Evolutionary conservation across 768 basidiomycete species (phyloP).

Genomic region (Tricholoma furcatifolium): DNA sequence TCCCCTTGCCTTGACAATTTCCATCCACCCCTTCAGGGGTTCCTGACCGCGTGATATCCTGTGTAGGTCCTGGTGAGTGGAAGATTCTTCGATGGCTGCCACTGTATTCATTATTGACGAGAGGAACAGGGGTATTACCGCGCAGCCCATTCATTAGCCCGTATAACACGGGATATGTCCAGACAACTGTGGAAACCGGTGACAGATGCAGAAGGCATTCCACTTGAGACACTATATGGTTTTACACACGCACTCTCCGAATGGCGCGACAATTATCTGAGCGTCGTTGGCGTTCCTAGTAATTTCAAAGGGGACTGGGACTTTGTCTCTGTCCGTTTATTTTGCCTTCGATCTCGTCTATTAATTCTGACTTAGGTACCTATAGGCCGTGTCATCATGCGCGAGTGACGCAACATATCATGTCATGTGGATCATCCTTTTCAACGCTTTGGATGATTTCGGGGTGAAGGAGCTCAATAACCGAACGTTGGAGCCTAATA

Average conservation of each 20-base stretch:
- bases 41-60: slow-evolving; percentile 14
- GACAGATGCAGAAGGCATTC: slow-evolving; percentile 75
- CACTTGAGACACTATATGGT: slow-evolving; percentile 57
- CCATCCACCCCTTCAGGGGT: slow-evolving; percentile 5
- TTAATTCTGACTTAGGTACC: slow-evolving; percentile 10
- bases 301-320: slow-evolving; percentile 89
- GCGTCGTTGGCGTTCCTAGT: slow-evolving; percentile 80
- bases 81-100: slow-evolving; percentile 23
- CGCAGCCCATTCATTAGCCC: slow-evolving; percentile 81
- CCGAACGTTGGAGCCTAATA: slow-evolving; percentile 33
- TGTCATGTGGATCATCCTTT: slow-evolving; percentile 86
- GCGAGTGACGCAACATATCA: slow-evolving; percentile 90
- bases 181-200: slow-evolving; percentile 78
- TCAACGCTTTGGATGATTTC: slow-evolving; percentile 81
- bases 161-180: slow-evolving; percentile 80
- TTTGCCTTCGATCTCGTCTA: slow-evolving; percentile 4
- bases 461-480: slow-evolving; percentile 76
- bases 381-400: slow-evolving; percentile 53
- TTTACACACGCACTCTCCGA: slow-evolving; percentile 57
- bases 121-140: slow-evolving; percentile 72
- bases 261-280: slow-evolving; percentile 79
- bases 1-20: background rate
- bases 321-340: slow-evolving; percentile 60
- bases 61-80: slow-evolving; percentile 61
- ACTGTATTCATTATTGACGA: slow-evolving; percentile 15